A percentile compares a stretch with the other conserved stretches of the same genome.
Evolutionary conservation across 345 rosid species (phyloP).

Genomic region (Populus euphratica): DNA sequence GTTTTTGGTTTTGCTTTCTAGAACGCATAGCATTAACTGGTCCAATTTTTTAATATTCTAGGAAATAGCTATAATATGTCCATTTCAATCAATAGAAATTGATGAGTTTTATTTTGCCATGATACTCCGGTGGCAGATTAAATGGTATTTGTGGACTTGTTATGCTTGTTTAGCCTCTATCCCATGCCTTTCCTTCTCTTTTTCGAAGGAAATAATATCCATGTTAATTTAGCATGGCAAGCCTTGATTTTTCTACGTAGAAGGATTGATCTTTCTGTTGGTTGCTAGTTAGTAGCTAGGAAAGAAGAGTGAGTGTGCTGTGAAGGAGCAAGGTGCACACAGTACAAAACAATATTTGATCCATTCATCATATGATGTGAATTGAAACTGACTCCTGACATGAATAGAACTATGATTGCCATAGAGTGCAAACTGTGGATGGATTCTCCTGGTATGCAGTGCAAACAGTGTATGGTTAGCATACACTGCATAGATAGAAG

Average conservation of each 20-base stretch:
- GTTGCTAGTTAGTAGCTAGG: neutral
- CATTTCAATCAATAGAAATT: neutral
- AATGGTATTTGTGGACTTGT: neutral
- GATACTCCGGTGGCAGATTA: neutral
- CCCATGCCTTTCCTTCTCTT: neutral
- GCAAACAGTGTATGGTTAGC: neutral
- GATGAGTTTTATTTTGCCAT: neutral
- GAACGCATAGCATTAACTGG: neutral
- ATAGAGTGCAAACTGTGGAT: neutral
- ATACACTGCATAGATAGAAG: neutral
- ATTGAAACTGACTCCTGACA: neutral
- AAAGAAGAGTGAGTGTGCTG: neutral
- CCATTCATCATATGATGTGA: neutral
- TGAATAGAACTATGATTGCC: neutral
- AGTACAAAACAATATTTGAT: neutral
- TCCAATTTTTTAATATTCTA: neutral
- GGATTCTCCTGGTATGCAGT: neutral
- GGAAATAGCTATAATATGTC: neutral
- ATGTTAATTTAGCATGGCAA: neutral
- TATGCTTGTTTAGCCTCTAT: neutral
- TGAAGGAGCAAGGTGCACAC: neutral
- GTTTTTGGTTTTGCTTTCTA: constrained; percentile 2
- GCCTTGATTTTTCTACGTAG: neutral
- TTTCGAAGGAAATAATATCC: neutral
- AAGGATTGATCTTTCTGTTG: neutral